Conservation (phyloP, 169 alveolate genomes). For the Cryptosporidium tyzzeri region DNA sequence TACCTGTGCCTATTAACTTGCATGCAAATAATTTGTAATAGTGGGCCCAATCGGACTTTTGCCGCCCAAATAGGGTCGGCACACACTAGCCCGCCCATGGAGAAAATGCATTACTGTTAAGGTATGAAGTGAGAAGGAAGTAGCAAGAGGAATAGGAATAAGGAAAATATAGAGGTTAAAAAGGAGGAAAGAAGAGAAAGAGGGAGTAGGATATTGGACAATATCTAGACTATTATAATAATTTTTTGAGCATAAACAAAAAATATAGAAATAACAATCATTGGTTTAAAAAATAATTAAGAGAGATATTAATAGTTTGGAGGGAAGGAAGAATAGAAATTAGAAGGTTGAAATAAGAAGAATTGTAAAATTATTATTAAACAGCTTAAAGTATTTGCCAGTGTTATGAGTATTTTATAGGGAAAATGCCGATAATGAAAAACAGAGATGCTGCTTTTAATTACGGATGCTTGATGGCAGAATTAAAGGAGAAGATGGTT, state of each 20-base stretch:
- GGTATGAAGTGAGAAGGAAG: slow-evolving; percentile 34
- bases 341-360: not conserved
- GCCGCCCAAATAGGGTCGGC: slow-evolving; percentile 41
- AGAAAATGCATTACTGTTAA: slow-evolving; percentile 1
- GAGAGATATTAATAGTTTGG: not conserved
- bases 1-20: not conserved
- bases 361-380: not conserved
- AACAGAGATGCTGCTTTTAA: slow-evolving; percentile 16
- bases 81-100: slow-evolving; percentile 22
- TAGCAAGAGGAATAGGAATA: slow-evolving; percentile 1
- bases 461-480: slow-evolving; percentile 34
- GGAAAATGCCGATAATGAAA: slow-evolving; percentile 1
- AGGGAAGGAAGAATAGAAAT: not conserved
- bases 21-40: slow-evolving; percentile 9
- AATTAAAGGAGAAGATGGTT: slow-evolving; percentile 5
- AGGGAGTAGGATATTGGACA: not conserved
- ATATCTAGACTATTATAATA: not conserved
- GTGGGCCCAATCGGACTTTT: slow-evolving; percentile 38
- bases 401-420: not conserved
- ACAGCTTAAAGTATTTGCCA: not conserved
- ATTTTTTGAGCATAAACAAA: not conserved
- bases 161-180: not conserved
- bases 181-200: not conserved
- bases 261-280: too few species aligned
- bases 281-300: too few species aligned